Conservation (phyloP, 257 asterid genomes). For the Orobanche coerulescens region DNA sequence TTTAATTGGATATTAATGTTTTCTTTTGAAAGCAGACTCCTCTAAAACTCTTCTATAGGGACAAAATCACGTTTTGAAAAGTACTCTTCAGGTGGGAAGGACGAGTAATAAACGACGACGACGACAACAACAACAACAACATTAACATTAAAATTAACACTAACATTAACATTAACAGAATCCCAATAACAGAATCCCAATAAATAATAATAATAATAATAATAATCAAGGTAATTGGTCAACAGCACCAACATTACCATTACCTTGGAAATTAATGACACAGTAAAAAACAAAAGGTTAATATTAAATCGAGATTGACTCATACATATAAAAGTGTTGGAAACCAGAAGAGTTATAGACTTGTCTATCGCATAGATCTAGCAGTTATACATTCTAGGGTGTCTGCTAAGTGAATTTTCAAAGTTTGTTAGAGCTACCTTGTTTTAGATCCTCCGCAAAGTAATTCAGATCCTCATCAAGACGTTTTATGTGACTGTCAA, state of each 20-base stretch:
- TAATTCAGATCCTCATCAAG: constrained; percentile 90
- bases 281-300: not conserved
- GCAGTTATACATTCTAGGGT: not conserved
- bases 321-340: not conserved
- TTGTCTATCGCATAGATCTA: not conserved
- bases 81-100: too few relatives aligned
- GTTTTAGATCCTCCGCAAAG: constrained; percentile 95
- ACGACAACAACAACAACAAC: too few relatives aligned
- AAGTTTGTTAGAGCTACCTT: constrained; percentile 37
- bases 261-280: constrained; percentile 6
- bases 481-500: constrained; percentile 90
- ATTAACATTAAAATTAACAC: too few relatives aligned
- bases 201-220: too few relatives aligned
- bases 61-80: too few relatives aligned
- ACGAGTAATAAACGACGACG: too few relatives aligned
- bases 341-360: constrained; percentile 3
- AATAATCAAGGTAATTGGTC: not conserved
- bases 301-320: not conserved
- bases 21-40: too few relatives aligned
- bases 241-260: not conserved
- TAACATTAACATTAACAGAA: too few relatives aligned
- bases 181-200: too few relatives aligned
- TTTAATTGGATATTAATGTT: too few relatives aligned
- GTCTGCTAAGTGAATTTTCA: not conserved
- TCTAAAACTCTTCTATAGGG: too few relatives aligned